A percentile compares a stretch with the other conserved stretches of the same genome.
Evolutionary conservation across 2,329 filamentous ascomycete genomes (phyloP).

Genomic region (Cadophora luteo-olivacea): DNA sequence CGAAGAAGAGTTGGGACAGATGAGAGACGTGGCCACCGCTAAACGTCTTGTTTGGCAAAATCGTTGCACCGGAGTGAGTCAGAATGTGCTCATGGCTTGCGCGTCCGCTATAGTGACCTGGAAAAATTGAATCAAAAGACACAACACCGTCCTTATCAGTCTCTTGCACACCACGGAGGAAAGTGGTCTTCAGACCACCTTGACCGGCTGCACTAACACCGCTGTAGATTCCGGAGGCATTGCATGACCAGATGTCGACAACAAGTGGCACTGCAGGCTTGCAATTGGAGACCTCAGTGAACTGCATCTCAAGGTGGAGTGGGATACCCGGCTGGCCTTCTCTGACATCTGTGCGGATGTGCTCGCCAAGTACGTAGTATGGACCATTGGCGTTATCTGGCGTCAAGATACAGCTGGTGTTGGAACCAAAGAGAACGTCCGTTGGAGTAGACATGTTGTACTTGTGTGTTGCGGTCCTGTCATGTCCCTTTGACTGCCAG

Average conservation of each 20-base stretch:
- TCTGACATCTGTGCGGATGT: constrained; percentile 47
- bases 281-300: constrained; percentile 60
- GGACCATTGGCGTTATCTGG: constrained; percentile 61
- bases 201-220: constrained; percentile 49
- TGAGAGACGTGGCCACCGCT: constrained; percentile 55
- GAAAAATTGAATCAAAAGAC: constrained; percentile 52
- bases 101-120: constrained; percentile 53
- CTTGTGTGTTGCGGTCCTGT: constrained; percentile 42
- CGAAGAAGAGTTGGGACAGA: constrained; percentile 64
- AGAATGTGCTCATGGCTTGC: constrained; percentile 54
- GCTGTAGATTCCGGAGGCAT: constrained; percentile 52
- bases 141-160: constrained; percentile 52
- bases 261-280: constrained; percentile 54
- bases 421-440: constrained; percentile 50
- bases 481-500: constrained; percentile 35
- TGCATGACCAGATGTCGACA: constrained; percentile 58
- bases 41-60: constrained; percentile 54
- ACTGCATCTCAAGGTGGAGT: constrained; percentile 57
- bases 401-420: constrained; percentile 55
- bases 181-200: constrained; percentile 51
- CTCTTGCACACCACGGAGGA: constrained; percentile 51
- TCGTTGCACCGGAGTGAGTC: constrained; percentile 27
- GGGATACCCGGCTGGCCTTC: constrained; percentile 55
- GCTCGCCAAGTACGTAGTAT: constrained; percentile 54
- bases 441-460: constrained; percentile 47